Evolutionary conservation across 164 flowering plant species (phyloP).

Genomic region (Warburgia ugandensis): DNA sequence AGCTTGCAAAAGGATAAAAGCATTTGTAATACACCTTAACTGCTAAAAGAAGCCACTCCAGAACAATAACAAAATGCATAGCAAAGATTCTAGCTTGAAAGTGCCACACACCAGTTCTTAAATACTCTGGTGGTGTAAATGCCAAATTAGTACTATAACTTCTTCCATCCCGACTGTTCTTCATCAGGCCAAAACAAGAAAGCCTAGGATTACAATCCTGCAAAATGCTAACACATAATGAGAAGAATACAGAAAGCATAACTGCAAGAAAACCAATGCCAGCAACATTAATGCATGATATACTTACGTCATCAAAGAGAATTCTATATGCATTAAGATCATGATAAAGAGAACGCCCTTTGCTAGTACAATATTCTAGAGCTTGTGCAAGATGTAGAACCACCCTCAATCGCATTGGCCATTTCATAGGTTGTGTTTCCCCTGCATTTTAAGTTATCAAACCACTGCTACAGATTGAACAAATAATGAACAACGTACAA

Average conservation of each 20-base stretch:
- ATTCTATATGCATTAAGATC: constrained; percentile 89
- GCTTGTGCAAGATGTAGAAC: constrained; percentile 87
- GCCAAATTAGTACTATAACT: constrained; percentile 90
- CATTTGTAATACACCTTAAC: too few species aligned
- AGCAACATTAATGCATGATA: neutral
- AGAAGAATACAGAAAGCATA: constrained; percentile 8
- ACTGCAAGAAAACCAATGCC: neutral
- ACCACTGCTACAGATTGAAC: too few species aligned
- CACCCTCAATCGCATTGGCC: constrained; percentile 90
- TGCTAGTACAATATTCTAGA: constrained; percentile 77
- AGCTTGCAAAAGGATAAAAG: too few species aligned
- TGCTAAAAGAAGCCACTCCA: neutral
- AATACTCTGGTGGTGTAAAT: constrained; percentile 86
- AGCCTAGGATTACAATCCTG: constrained; percentile 83
- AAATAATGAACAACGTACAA: too few species aligned
- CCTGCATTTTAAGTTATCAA: constrained; percentile 43
- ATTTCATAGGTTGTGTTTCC: constrained; percentile 88
- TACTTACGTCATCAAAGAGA: constrained; percentile 73
- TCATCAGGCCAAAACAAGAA: constrained; percentile 90
- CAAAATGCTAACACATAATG: constrained; percentile 11
- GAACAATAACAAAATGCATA: constrained; percentile 2
- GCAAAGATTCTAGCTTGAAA: neutral
- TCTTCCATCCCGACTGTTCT: constrained; percentile 88
- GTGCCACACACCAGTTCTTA: constrained; percentile 57
- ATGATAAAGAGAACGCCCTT: constrained; percentile 84